phyloP scores from a whole-genome alignment of 2,329 filamentous ascomycete species.

The Coniochaeta sp. region DNA sequence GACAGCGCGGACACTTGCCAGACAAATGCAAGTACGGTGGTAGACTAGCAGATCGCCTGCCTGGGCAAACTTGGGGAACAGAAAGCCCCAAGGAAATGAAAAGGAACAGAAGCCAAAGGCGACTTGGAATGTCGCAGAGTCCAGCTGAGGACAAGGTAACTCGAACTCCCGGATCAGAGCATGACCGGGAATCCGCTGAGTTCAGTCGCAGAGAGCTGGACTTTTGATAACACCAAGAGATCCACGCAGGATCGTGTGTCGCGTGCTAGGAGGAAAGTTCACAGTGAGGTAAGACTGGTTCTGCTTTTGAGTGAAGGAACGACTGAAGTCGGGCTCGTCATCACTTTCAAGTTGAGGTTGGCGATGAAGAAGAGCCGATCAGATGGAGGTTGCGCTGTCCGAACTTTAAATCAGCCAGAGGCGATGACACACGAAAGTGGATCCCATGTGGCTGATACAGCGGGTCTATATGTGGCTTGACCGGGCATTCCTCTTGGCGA shows the following conservation, averaged over 20 bases:
- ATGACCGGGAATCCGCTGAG: neutral
- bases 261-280: neutral
- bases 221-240: neutral
- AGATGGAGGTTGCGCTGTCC: neutral
- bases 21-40: neutral
- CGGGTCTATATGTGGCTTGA: neutral
- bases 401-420: neutral
- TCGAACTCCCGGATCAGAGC: neutral
- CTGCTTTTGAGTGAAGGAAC: neutral
- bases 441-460: neutral
- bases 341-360: neutral
- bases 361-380: neutral
- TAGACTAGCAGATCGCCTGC: neutral
- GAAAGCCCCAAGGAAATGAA: neutral
- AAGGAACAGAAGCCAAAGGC: neutral
- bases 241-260: neutral
- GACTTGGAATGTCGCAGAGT: neutral
- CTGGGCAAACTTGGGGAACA: neutral
- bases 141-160: neutral
- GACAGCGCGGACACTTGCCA: neutral
- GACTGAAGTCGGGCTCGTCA: neutral
- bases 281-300: neutral
- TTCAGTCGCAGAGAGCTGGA: neutral
- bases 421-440: constrained; percentile 1
- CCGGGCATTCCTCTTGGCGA: neutral